Evolutionary conservation across 345 rosid genomes (phyloP), one percentile per base, ranked within the genome.

Genomic region (Aquilaria malaccensis): DNA sequence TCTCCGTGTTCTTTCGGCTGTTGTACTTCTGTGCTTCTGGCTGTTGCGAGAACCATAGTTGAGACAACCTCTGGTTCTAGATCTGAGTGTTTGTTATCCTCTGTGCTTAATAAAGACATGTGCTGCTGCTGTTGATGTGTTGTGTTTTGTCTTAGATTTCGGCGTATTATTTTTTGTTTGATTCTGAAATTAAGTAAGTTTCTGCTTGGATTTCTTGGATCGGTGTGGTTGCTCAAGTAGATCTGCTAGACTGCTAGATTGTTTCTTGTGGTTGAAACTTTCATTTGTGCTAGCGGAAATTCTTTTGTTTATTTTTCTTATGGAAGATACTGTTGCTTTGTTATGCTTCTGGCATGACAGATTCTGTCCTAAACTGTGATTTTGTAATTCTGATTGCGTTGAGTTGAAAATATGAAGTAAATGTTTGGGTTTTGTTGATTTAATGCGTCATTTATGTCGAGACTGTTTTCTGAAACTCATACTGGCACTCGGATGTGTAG

Each of bases 101-200:
- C 14, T 11, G 7, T 14, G 6, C 13, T 50, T 47, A 52, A 30
- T 9, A 50, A 48, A 13, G 54, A 15, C 54, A 55, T 48, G 55
- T 66, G 67, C 30, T 46, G n/a, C 52, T 49, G 74, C 61, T 74
- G 68, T 70, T 61, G 13, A 46, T 41, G 13, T 43, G 53, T 47
- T 2, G 52, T 9, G 54, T 49, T 59, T 1, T 62, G 33, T 59
- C 2, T 13, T 65, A 55, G 13, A 32, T 60, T 59, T 45, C n/a
- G 30, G 48, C 29, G 22, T 22, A 48, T 65, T 55, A n/a, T 33
- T 13, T 33, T 13, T 37, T 12, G 12, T 30, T 15, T 46, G 55
- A 54, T 11, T 52, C 51, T 33, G 70, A 48, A 58, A 63, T 12
- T 15, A 13, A 10, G 41, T 3, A 45, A 52, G 73, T 64, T 64